Evolutionary conservation across 139 green algal genomes (phyloP).

Genomic region (Chlamydomonas schloesseri): DNA sequence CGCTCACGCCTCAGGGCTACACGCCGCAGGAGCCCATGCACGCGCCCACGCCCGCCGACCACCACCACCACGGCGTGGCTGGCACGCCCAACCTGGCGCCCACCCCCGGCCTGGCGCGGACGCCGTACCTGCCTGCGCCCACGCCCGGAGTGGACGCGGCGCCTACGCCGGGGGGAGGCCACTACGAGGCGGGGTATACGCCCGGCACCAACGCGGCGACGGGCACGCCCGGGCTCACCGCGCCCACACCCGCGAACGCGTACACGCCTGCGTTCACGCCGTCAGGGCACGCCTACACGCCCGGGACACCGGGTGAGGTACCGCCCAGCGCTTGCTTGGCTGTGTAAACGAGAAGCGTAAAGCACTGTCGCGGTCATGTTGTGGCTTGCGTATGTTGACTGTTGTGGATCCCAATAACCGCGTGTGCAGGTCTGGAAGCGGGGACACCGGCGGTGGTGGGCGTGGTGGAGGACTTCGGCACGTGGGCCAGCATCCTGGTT

Average conservation of each 20-base stretch:
- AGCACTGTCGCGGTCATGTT: too few species aligned
- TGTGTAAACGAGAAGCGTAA: background rate
- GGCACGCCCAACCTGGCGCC: slow-evolving; percentile 36
- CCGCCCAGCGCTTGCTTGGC: background rate
- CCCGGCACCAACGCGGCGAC: slow-evolving; percentile 13
- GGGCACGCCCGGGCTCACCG: slow-evolving; percentile 35
- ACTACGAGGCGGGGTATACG: slow-evolving; percentile 26
- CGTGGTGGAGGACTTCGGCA: slow-evolving; percentile 36
- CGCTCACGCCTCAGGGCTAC: slow-evolving; percentile 50
- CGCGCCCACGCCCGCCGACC: slow-evolving; percentile 45
- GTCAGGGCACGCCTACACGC: slow-evolving; percentile 35
- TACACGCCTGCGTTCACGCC: slow-evolving; percentile 52
- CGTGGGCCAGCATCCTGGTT: slow-evolving; percentile 32
- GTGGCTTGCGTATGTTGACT: too few species aligned
- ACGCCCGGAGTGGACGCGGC: slow-evolving; percentile 38
- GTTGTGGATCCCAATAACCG: too few species aligned
- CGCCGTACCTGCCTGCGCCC: slow-evolving; percentile 44
- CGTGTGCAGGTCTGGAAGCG: slow-evolving; percentile 5
- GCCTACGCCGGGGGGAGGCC: slow-evolving; percentile 27
- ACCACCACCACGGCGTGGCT: background rate
- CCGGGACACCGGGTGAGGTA: slow-evolving; percentile 36
- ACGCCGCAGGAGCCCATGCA: slow-evolving; percentile 24
- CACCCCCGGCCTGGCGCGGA: slow-evolving; percentile 41
- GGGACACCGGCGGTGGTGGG: slow-evolving; percentile 3
- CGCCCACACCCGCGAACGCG: slow-evolving; percentile 15